Evolutionary conservation across 805 yeast genomes (phyloP).

Genomic region (Kurtzmaniella cleridarum): DNA sequence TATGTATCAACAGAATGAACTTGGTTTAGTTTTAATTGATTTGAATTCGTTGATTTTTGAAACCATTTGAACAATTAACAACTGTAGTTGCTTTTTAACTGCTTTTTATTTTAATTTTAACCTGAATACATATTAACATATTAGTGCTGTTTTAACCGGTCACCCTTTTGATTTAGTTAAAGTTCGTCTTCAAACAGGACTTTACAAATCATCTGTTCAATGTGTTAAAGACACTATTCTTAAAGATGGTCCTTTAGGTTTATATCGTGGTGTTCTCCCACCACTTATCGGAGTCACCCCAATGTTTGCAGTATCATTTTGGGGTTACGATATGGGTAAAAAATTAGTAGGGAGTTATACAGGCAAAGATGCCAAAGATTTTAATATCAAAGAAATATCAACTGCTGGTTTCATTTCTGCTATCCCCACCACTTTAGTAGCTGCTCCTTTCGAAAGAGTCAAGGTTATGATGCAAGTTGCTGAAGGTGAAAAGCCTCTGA

Average conservation of each 20-base stretch:
- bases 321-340: conserved; percentile 97
- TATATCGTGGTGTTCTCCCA: conserved; percentile 90
- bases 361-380: conserved; percentile 33
- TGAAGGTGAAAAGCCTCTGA: conserved; percentile 42
- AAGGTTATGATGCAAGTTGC: conserved; percentile 90
- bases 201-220: conserved; percentile 54
- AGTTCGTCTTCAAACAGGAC: conserved; percentile 85
- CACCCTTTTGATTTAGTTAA: conserved; percentile 94
- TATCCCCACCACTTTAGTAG: conserved; percentile 88
- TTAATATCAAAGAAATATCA: conserved; percentile 68
- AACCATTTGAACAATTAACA: too few relatives aligned
- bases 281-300: conserved; percentile 97
- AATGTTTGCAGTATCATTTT: conserved; percentile 95
- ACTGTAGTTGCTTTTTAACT: too few relatives aligned
- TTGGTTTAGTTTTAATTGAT: conserved; percentile 2
- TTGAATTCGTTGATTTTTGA: too few relatives aligned
- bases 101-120: conserved; percentile 3
- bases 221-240: conserved; percentile 68
- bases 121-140: conserved; percentile 10
- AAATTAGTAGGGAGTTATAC: conserved; percentile 50
- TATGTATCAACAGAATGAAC: conserved; percentile 9
- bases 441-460: conserved; percentile 97
- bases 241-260: conserved; percentile 72
- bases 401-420: conserved; percentile 95
- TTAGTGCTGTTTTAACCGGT: conserved; percentile 85